Evolutionary conservation across 371 early-diverging fungal genomes (phyloP), one percentile per base, ranked within the genome.

Genomic region (Zychaea mexicana): DNA sequence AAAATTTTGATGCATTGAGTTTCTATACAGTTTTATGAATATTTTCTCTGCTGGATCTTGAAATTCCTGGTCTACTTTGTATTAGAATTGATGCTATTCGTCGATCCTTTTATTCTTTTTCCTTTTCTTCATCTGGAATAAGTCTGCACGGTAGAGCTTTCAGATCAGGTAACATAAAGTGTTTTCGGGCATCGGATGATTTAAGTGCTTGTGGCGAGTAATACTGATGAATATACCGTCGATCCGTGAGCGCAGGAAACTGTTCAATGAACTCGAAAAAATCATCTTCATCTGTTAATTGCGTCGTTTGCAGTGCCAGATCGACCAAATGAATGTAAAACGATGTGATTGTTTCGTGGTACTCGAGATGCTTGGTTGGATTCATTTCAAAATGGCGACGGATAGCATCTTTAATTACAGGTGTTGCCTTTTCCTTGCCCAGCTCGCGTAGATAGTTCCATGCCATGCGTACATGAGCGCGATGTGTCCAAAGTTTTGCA

Each of bases 401-500:
- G 8, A 88, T 77, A 0, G 68, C 72, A 19, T 74, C 68, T 68
- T 81, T 84, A 46, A 87, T 81, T 12, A 74, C 59, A 10, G 78
- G 80, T 38, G 66, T 57, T 10, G 80, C 82, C 26, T 69, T 60
- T 15, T 74, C 76, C 7, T 69, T 67, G 9, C 74, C 79, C 32
- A 71, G 60, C 39, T 84, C 85, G 5, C 76, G 71, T 17, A 88
- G 69, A 68, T 85, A 82, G 38, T 80, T 85, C 88, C 88, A 88
- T 4, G 88, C 88, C 83, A 88, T 81, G 10, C 88, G 68, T 9
- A 81, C 63, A 69, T 88, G 88, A 10, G 86, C 84, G 17, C 88
- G 67, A 64, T 88, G 88, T 30, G 82, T 88, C 88, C 88, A 88
- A 33, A 81, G 74, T 2, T 52, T 42, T 7, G 81, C 73, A 52